Evolutionary conservation across 2,329 filamentous ascomycete genomes (phyloP).

Genomic region (Phaeosphaeria sp.): DNA sequence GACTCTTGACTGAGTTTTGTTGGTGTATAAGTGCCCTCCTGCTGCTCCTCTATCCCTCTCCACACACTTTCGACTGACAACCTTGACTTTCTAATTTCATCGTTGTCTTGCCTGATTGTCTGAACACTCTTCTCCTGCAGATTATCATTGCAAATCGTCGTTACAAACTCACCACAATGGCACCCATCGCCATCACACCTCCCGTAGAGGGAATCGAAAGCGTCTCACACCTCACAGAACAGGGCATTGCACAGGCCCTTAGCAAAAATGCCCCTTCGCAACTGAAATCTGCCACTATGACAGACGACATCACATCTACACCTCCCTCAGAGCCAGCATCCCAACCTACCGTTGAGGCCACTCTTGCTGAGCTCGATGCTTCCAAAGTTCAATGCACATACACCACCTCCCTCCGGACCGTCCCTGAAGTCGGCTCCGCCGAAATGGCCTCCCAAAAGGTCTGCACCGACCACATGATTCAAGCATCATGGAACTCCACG

Average conservation of each 20-base stretch:
- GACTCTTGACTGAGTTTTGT: slow-evolving; percentile 30
- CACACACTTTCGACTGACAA: neutral
- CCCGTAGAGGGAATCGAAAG: slow-evolving; percentile 29
- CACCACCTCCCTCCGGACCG: slow-evolving; percentile 50
- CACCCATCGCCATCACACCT: slow-evolving; percentile 43
- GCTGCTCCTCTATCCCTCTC: slow-evolving; percentile 1
- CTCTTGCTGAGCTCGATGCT: slow-evolving; percentile 51
- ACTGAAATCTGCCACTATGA: slow-evolving; percentile 30
- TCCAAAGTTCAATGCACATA: slow-evolving; percentile 51
- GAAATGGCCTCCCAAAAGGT: slow-evolving; percentile 50
- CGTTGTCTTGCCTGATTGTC: neutral
- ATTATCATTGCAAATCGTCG: too few species aligned
- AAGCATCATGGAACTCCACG: slow-evolving; percentile 68
- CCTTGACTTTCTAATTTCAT: neutral
- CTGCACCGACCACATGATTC: slow-evolving; percentile 89
- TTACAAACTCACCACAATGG: slow-evolving; percentile 24
- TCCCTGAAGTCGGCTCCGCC: slow-evolving; percentile 49
- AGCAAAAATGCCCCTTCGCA: slow-evolving; percentile 40
- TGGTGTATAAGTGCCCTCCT: slow-evolving; percentile 24
- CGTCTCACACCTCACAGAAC: slow-evolving; percentile 37
- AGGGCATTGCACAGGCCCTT: slow-evolving; percentile 41
- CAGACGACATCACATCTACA: slow-evolving; percentile 31
- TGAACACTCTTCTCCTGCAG: neutral
- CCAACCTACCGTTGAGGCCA: slow-evolving; percentile 20
- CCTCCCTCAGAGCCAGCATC: slow-evolving; percentile 26